Conservation (phyloP, 2,329 filamentous ascomycete genomes). For the Botrytis sinoallii region DNA sequence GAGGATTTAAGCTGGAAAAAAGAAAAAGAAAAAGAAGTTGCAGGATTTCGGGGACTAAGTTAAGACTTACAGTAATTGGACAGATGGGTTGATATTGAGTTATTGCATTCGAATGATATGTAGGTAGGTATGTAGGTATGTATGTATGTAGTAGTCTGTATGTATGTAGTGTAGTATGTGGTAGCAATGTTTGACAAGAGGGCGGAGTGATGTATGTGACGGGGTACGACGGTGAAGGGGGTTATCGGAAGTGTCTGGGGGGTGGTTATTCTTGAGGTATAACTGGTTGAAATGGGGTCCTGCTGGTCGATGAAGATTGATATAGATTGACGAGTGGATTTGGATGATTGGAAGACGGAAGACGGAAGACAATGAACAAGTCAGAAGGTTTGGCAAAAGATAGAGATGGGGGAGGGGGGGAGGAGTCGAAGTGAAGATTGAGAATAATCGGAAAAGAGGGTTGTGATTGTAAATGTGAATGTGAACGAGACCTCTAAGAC, state of each 20-base stretch:
- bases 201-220: slow-evolving; percentile 22
- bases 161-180: not conserved
- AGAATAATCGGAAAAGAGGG: not conserved
- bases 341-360: not conserved
- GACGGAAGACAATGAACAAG: slow-evolving; percentile 7
- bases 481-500: not conserved
- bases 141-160: not conserved
- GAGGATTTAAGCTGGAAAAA: slow-evolving; percentile 7
- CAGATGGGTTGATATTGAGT: not conserved
- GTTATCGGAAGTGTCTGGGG: slow-evolving; percentile 10
- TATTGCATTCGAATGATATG: not conserved
- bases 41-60: slow-evolving; percentile 20
- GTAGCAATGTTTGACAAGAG: slow-evolving; percentile 26
- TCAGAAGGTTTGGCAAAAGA: slow-evolving; percentile 7
- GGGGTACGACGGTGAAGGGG: slow-evolving; percentile 21
- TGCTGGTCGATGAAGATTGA: slow-evolving; percentile 13
- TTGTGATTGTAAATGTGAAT: not conserved
- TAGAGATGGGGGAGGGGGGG: not conserved
- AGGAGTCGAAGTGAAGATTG: not conserved
- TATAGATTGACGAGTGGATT: slow-evolving; percentile 12
- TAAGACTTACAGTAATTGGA: slow-evolving; percentile 22
- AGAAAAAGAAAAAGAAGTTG: slow-evolving; percentile 4
- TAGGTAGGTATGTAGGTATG: not conserved
- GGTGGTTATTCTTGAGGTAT: slow-evolving; percentile 11
- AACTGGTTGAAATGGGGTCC: slow-evolving; percentile 3